A percentile compares a stretch with the other conserved stretches of the same genome.
phyloP scores from a whole-genome alignment of 768 basidiomycete genomes.

The Saitozyma podzolica region DNA sequence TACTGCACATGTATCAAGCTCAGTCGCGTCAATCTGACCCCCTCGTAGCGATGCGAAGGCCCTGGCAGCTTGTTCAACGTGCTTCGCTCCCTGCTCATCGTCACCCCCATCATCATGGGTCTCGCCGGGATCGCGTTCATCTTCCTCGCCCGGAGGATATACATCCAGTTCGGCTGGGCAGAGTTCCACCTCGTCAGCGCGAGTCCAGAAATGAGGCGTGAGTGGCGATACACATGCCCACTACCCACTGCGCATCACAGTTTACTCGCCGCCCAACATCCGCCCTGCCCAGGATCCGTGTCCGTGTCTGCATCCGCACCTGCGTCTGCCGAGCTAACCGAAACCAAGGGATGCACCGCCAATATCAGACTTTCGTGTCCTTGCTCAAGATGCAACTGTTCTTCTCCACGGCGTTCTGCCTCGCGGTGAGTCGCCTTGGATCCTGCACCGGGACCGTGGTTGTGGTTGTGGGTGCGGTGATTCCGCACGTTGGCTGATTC shows the following conservation, averaged over 20 bases:
- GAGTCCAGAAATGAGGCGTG: slow-evolving; percentile 33
- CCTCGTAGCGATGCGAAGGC: slow-evolving; percentile 28
- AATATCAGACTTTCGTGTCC: slow-evolving; percentile 38
- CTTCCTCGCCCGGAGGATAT: slow-evolving; percentile 18
- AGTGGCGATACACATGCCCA: slow-evolving; percentile 4
- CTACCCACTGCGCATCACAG: neutral
- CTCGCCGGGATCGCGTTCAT: slow-evolving; percentile 25
- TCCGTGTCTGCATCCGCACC: too few relatives aligned
- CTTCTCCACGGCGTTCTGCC: slow-evolving; percentile 37
- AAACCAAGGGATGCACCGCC: slow-evolving; percentile 28
- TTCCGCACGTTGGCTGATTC: neutral
- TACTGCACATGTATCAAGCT: too few relatives aligned
- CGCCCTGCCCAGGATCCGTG: too few relatives aligned
- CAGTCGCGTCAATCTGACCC: neutral
- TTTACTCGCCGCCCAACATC: too few relatives aligned
- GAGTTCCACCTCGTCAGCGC: slow-evolving; percentile 41
- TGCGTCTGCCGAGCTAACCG: neutral
- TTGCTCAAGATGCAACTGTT: slow-evolving; percentile 38
- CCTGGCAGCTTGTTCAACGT: slow-evolving; percentile 26
- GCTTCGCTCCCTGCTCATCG: slow-evolving; percentile 32
- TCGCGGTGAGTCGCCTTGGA: slow-evolving; percentile 25
- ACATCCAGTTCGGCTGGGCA: slow-evolving; percentile 37
- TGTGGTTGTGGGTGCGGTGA: too few relatives aligned
- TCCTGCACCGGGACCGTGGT: neutral
- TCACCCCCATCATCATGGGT: slow-evolving; percentile 36